These are phyloP conservation scores for Erucastrum elatum DNA, from an alignment of 345 rosid species.

Conservation along the genomic window DNA sequence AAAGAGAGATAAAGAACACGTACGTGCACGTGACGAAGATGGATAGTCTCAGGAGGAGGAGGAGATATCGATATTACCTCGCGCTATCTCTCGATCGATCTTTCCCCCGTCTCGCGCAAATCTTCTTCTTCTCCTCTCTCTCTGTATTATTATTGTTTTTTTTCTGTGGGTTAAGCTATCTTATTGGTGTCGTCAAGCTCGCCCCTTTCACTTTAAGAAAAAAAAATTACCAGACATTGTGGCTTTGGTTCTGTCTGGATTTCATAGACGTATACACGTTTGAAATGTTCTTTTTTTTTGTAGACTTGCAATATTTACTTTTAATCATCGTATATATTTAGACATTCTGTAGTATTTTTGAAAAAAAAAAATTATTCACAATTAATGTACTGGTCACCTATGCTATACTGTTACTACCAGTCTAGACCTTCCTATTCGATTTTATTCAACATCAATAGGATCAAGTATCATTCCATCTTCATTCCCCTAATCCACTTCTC, in stretches of 20 bases:
- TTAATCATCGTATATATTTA: not conserved
- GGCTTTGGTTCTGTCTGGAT: no score
- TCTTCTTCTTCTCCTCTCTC: not conserved
- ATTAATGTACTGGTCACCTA: not conserved
- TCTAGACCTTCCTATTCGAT: not conserved
- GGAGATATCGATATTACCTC: not conserved
- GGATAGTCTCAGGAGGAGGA: not conserved
- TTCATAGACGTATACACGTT: no score
- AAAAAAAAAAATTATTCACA: not conserved
- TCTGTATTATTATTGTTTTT: not conserved
- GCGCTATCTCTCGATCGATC: not conserved
- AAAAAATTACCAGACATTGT: no score
- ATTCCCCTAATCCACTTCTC: not conserved
- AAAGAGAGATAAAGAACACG: not conserved
- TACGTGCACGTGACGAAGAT: conserved; percentile 23
- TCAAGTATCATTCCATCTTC: not conserved
- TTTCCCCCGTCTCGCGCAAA: conserved; percentile 1
- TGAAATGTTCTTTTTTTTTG: not conserved
- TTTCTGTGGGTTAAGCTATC: not conserved
- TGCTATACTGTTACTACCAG: not conserved
- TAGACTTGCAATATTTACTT: not conserved
- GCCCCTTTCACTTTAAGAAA: not conserved
- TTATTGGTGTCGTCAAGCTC: not conserved
- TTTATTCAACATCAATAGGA: not conserved
- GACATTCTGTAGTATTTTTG: no score